Base-by-base conservation (phyloP, 2,329 filamentous ascomycete species). In the Alternaria postmessia region DNA sequence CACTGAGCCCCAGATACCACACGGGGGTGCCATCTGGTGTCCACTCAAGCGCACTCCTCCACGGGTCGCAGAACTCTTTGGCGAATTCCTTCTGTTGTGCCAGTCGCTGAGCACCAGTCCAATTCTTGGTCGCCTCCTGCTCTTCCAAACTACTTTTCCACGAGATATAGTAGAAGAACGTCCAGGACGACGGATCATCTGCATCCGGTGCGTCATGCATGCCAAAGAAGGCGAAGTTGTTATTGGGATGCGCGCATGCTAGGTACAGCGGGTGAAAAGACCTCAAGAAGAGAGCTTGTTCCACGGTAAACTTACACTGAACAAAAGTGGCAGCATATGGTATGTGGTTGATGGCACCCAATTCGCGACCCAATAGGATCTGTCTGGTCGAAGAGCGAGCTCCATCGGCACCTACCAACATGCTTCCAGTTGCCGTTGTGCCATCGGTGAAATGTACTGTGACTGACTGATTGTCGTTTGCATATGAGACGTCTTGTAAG, bases 141-240 rank as follows among this genome's bases (percentile, higher is more conserved):
- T 82, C 78, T 52, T 82, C 77, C 1, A 79, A 28, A 34, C 67
- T 73, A 9, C 69, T 76, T 18, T 54, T 63, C 80, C 81, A 83
- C 11, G 81, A 83, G 51, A 84, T 80, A 66, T 84, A 84, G 71
- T 81, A 83, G 69, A 81, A 81, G 63, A 83, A 83, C 4, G 75
- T 77, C 81, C 81, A 82, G 5, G 70, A 72, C 22, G 80, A 78
- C 1, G 81, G 81, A 9, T 76, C 66, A 18, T 77, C 68, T 14
- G 72, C 62, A 44, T 79, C 72, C 3, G 76, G 70, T 5, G 73
- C 80, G 63, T 82, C 77, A 30, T 83, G 80, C 59, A 80, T 73
- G n/a, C 79, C 78, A 52, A 85, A 81, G 72, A 83, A 82, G 18
- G 79, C 77, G 57, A 84, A 81, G 28, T 75, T 73, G 51, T 81